These are phyloP conservation scores for Hypocrella siamensis DNA, from an alignment of 2,329 filamentous ascomycete genomes.

Conservation along the genomic window DNA sequence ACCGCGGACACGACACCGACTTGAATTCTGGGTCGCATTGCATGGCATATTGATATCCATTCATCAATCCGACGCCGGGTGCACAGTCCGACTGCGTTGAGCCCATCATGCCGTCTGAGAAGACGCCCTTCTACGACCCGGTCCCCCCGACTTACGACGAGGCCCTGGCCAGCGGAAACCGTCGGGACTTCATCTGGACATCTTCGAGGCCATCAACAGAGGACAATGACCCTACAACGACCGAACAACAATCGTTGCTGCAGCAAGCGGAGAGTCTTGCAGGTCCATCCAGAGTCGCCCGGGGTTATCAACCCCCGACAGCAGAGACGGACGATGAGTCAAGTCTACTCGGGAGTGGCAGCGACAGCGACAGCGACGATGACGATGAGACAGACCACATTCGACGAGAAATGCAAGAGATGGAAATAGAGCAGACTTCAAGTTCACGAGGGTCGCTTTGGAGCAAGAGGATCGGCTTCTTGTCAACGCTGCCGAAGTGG, in stretches of 20 bases:
- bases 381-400: constrained; percentile 47
- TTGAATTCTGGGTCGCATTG: not conserved
- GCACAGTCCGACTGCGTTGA: constrained; percentile 1
- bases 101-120: constrained; percentile 20
- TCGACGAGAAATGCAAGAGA: constrained; percentile 72
- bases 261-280: constrained; percentile 29
- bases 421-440: constrained; percentile 64
- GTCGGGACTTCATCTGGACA: constrained; percentile 15
- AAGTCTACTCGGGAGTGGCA: constrained; percentile 34
- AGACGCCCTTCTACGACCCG: constrained; percentile 25
- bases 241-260: constrained; percentile 65
- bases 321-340: constrained; percentile 63
- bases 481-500: constrained; percentile 36
- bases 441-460: constrained; percentile 28
- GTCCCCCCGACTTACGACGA: constrained; percentile 27
- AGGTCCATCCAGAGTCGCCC: constrained; percentile 25
- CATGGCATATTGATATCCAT: not conserved
- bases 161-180: constrained; percentile 20
- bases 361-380: constrained; percentile 23
- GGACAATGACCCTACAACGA: constrained; percentile 51
- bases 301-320: constrained; percentile 62
- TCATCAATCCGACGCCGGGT: not conserved
- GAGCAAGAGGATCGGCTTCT: constrained; percentile 39
- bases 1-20: no score
- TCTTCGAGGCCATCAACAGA: constrained; percentile 20